Evolutionary conservation across 345 rosid genomes (phyloP), one percentile per base, ranked within the genome.

Genomic region (Eucalyptus cladocalyx): DNA sequence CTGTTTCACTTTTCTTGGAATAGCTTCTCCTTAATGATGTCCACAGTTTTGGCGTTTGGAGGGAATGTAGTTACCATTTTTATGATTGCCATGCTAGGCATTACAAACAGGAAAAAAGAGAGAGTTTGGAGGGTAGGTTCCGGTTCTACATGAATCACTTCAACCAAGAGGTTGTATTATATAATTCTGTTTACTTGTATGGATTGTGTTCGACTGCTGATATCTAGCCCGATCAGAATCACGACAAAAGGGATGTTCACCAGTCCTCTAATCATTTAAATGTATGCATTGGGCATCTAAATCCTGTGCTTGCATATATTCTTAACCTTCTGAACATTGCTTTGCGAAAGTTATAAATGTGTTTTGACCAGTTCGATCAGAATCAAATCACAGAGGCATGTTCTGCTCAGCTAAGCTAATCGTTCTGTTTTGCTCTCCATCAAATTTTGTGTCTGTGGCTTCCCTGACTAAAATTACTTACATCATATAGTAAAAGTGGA

Each of bases 21-120:
- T 47, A 4, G 50, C 51, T 87, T 54, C 48, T 90, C 91, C 89
- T 87, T 81, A 93, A 91, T 58, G 53, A 87, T 91, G 91, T 42
- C 69, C 91, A 97, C 97, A 67, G 94, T 95, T 89, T 90, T 95
- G 60, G 97, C 94, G 24, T 93, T 97, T 90, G 95, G 96, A 89
- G 92, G 90, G 87, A 95, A 96, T 93, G 88, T 90, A 50, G 89
- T 92, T 83, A 95, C 98, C 56, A n/a, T 97, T 88, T 48, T 94
- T 85, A 40, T 93, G 90, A 90, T 95, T 91, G 89, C 72, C 54
- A 42, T 93, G 26, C 90, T 96, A 86, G 95, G 95, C 80, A 87
- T 95, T 67, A 60, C 92, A 89, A 93, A 60, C 88, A 93, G 93
- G 88, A 93, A 86, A 85, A 86, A 86, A 48, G 51, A 81, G 51